Evolutionary conservation across 1,284 basidiomycete species (phyloP), one percentile per base, ranked within the genome.

Genomic region (Lentinus polychrous): DNA sequence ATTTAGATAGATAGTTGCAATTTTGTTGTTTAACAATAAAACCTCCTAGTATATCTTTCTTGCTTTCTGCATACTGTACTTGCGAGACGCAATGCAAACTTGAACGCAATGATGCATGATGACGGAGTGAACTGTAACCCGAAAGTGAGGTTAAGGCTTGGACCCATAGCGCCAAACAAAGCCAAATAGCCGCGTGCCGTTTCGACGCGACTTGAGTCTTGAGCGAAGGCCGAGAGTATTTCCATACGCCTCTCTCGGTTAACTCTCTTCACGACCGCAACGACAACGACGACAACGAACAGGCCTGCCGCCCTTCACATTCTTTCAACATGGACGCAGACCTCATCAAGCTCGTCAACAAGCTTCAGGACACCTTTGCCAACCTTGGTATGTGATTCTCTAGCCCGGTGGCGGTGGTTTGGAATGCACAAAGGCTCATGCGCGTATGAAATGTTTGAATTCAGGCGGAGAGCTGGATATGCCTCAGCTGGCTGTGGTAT

Each of bases 281-380:
- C 27, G 27, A 49, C 50, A 35, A 52, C 46, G 14, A 49, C 48
- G 20, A 23, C 39, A 14, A 40, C 39, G 17, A 18, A 7, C 14
- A 31, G 36, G 20, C 40, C 50, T 22, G 43, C 44, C 46, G 31
- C 17, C 4, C 15, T 24, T 42, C 32, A 38, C 46, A 24, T 36
- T 43, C 35, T n/a, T 15, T 65, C 65, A 76, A 57, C 55, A 91
- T 94, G 92, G 92, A 95, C 68, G 81, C 86, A 46, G 94, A 97
- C 68, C 82, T 98, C 58, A 99, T 98, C 60, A 85, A 87, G 59
- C 81, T 97, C 20, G 95, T 98, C 46, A 98, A 98, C 74, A 89
- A 87, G 72, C 85, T 99, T 42, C 95, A 98, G 70, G 87, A 90
- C 59, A 90, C 86, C 48, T 91, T 90, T 69, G 78, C 74, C 64